Evolutionary conservation across 2,329 filamentous ascomycete species (phyloP).

Genomic region (Aspergillus tubingensis): DNA sequence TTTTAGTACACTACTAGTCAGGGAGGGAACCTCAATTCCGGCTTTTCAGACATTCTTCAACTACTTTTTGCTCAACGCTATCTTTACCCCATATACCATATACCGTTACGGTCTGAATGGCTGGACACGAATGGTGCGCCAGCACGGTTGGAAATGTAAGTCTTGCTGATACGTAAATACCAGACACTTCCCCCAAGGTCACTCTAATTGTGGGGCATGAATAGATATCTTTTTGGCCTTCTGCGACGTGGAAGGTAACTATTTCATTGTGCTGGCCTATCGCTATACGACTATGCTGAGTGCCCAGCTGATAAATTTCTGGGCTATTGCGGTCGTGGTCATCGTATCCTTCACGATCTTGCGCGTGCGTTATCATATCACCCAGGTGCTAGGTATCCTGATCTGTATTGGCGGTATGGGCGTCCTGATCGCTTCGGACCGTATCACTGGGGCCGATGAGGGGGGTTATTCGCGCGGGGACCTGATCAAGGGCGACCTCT

Average conservation of each 20-base stretch:
- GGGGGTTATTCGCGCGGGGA: constrained; percentile 61
- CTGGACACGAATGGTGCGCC: constrained; percentile 64
- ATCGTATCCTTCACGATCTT: constrained; percentile 79
- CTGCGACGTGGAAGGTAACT: constrained; percentile 94
- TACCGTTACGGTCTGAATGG: constrained; percentile 75
- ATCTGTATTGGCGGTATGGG: constrained; percentile 91
- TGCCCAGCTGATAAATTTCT: constrained; percentile 96
- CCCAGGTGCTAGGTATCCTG: constrained; percentile 83
- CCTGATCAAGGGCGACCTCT: constrained; percentile 87
- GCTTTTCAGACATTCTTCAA: constrained; percentile 97
- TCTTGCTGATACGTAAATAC: not conserved
- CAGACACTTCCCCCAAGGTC: not conserved
- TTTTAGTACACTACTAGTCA: constrained; percentile 73
- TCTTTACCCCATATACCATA: constrained; percentile 80
- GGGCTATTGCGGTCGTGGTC: constrained; percentile 94
- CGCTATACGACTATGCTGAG: constrained; percentile 88
- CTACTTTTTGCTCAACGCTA: constrained; percentile 77
- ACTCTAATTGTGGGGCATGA: constrained; percentile 1
- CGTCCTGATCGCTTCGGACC: constrained; percentile 81
- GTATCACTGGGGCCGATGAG: constrained; percentile 73
- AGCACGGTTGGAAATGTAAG: constrained; percentile 81
- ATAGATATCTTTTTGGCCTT: constrained; percentile 81
- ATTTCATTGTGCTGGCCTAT: constrained; percentile 95
- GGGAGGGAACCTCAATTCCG: constrained; percentile 74
- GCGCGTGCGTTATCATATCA: constrained; percentile 82